Percentiles rank a stretch among this genome's conserved stretches.
Evolutionary conservation across 352 stramenopile species (phyloP).

Genomic region (Pilasporangium apinafurcum): DNA sequence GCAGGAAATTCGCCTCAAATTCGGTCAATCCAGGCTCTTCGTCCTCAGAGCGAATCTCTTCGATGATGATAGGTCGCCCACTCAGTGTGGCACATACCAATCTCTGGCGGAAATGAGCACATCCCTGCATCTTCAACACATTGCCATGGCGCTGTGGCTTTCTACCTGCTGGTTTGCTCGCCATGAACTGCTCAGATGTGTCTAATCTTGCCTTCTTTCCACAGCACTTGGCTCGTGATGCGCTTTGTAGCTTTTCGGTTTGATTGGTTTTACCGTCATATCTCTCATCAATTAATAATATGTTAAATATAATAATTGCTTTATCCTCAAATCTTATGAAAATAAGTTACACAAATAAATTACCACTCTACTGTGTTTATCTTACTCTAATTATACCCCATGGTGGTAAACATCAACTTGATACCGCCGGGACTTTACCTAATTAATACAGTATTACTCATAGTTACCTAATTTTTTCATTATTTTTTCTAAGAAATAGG

Average conservation of each 20-base stretch:
- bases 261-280: neutral
- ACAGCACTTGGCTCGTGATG: neutral
- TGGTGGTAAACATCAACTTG: too few relatives aligned
- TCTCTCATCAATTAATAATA: neutral
- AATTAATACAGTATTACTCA: too few relatives aligned
- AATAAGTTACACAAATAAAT: too few relatives aligned
- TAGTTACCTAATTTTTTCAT: too few relatives aligned
- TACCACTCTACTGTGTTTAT: too few relatives aligned
- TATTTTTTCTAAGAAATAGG: too few relatives aligned
- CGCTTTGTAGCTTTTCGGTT: neutral
- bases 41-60: slow-evolving; percentile 94
- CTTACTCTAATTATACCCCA: too few relatives aligned
- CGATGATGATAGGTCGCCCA: slow-evolving; percentile 89
- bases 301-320: neutral
- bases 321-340: too few relatives aligned
- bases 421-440: too few relatives aligned
- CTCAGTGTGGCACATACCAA: slow-evolving; percentile 91
- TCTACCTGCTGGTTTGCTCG: slow-evolving; percentile 5
- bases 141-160: slow-evolving; percentile 30
- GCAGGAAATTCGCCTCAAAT: slow-evolving; percentile 96
- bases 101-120: slow-evolving; percentile 92
- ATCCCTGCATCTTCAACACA: slow-evolving; percentile 63
- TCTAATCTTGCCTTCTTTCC: neutral
- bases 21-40: slow-evolving; percentile 93
- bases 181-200: neutral